Evolutionary conservation across 2,329 filamentous ascomycete genomes (phyloP).

Genomic region (Cladosporium velox): DNA sequence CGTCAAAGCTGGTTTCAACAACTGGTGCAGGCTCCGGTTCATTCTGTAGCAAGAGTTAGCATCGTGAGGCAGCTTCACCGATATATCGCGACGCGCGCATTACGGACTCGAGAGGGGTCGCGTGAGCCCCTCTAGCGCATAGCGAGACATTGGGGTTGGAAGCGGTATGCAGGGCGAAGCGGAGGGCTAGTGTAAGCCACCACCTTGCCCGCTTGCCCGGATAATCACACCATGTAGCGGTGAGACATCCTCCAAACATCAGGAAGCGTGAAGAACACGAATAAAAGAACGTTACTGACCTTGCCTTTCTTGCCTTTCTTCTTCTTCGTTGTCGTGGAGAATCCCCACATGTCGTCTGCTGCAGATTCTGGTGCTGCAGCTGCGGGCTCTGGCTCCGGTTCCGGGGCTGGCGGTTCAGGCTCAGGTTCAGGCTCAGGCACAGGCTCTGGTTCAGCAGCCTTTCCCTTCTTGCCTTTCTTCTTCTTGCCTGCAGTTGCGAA

Average conservation of each 20-base stretch:
- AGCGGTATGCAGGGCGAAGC: conserved; percentile 18
- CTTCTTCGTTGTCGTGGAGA: conserved; percentile 29
- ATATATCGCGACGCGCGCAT: conserved; percentile 10
- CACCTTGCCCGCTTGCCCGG: conserved; percentile 18
- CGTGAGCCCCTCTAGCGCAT: conserved; percentile 19
- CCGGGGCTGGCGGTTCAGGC: conserved; percentile 35
- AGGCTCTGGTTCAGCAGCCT: conserved; percentile 28
- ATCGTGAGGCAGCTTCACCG: conserved; percentile 6
- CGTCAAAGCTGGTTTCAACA: conserved; percentile 48
- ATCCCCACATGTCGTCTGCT: conserved; percentile 31
- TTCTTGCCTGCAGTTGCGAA: conserved; percentile 40
- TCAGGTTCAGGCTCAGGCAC: conserved; percentile 27
- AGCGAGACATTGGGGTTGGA: conserved; percentile 10
- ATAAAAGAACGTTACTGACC: conserved; percentile 30
- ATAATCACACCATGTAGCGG: conserved; percentile 20
- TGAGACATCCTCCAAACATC: conserved; percentile 12
- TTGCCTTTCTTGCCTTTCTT: conserved; percentile 41
- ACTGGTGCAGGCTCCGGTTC: conserved; percentile 32
- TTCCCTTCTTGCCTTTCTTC: conserved; percentile 33
- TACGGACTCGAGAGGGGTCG: conserved; percentile 19
- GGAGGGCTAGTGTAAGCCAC: conserved; percentile 16
- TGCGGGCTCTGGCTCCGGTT: conserved; percentile 16
- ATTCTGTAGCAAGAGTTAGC: conserved; percentile 26
- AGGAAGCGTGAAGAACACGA: conserved; percentile 16
- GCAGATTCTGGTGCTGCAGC: conserved; percentile 23